Percentiles rank a stretch among this genome's conserved stretches.
Evolutionary conservation across 1,139 yeast genomes (phyloP).

Genomic region (Schizosaccharomyces versatilis): DNA sequence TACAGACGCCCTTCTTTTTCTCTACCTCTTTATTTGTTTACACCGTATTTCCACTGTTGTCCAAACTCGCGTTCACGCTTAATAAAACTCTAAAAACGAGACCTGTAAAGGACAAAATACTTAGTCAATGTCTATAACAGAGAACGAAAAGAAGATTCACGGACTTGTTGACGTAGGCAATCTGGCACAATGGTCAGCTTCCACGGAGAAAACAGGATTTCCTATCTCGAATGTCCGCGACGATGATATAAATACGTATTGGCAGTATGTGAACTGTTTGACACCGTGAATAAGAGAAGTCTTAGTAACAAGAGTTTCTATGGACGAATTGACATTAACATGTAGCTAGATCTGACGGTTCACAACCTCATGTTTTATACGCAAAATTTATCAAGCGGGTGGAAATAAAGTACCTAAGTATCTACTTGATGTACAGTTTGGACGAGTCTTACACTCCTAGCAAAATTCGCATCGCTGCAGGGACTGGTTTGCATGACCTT

Average conservation of each 20-base stretch:
- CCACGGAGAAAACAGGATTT: slow-evolving; percentile 51
- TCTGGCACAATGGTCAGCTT: slow-evolving; percentile 67
- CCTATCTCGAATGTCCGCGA: slow-evolving; percentile 28
- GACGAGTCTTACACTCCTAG: slow-evolving; percentile 93
- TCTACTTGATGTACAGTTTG: slow-evolving; percentile 41
- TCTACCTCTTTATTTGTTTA: too few species aligned
- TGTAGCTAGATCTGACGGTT: slow-evolving; percentile 43
- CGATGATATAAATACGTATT: slow-evolving; percentile 40
- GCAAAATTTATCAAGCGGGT: slow-evolving; percentile 67
- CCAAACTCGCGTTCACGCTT: too few species aligned
- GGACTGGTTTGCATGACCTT: slow-evolving; percentile 69
- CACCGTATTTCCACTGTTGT: too few species aligned
- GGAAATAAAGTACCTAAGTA: slow-evolving; percentile 40
- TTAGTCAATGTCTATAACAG: not conserved
- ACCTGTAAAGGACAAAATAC: not conserved
- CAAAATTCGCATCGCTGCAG: slow-evolving; percentile 47
- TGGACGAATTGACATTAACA: too few species aligned
- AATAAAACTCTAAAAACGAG: too few species aligned
- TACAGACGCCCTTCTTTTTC: too few species aligned
- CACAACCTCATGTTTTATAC: slow-evolving; percentile 69
- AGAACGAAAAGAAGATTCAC: not conserved
- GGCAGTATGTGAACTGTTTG: slow-evolving; percentile 33
- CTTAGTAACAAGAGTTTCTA: too few species aligned
- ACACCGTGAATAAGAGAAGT: not conserved
- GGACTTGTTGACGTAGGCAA: slow-evolving; percentile 40